Percentiles rank a stretch among this genome's conserved stretches.
phyloP scores from a whole-genome alignment of 495 filamentous ascomycete species.

The Talaromyces trachyspermus region DNA sequence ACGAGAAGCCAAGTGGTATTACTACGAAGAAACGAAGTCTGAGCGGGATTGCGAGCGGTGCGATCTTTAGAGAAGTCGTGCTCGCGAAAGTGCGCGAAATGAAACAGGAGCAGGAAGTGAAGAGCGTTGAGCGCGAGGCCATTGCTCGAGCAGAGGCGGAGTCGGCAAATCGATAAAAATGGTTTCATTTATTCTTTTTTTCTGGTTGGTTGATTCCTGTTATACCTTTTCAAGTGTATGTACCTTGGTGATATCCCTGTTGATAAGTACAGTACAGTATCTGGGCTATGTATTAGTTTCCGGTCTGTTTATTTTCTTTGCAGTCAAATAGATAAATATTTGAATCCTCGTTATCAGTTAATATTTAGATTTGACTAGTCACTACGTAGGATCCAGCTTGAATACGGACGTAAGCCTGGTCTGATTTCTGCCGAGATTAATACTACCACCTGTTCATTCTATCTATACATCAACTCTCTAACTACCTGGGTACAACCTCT shows the following conservation, averaged over 20 bases:
- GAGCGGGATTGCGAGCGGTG: constrained; percentile 71
- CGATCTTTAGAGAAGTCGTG: constrained; percentile 96
- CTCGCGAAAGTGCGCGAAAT: constrained; percentile 90
- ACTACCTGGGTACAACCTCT: background rate
- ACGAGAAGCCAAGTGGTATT: constrained; percentile 10
- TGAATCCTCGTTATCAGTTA: too few species aligned
- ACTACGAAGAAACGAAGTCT: constrained; percentile 56
- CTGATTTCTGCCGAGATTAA: too few species aligned
- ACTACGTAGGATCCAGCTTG: too few species aligned
- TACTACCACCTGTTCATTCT: too few species aligned
- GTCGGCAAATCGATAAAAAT: constrained; percentile 15
- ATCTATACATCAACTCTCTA: too few species aligned
- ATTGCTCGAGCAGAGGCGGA: constrained; percentile 32
- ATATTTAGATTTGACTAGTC: too few species aligned
- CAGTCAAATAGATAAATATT: too few species aligned
- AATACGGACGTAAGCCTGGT: too few species aligned
- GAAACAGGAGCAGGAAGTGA: constrained; percentile 76
- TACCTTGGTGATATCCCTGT: constrained; percentile 8
- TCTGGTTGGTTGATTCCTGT: too few species aligned
- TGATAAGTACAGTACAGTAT: background rate
- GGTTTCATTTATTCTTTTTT: constrained; percentile 10
- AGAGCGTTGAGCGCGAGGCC: constrained; percentile 52
- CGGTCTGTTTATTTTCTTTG: too few species aligned
- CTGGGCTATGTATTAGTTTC: background rate
- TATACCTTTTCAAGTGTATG: background rate